These are phyloP conservation scores for Melanomma pulvis-pyrius DNA, from an alignment of 495 filamentous ascomycete species.

Conservation along the genomic window DNA sequence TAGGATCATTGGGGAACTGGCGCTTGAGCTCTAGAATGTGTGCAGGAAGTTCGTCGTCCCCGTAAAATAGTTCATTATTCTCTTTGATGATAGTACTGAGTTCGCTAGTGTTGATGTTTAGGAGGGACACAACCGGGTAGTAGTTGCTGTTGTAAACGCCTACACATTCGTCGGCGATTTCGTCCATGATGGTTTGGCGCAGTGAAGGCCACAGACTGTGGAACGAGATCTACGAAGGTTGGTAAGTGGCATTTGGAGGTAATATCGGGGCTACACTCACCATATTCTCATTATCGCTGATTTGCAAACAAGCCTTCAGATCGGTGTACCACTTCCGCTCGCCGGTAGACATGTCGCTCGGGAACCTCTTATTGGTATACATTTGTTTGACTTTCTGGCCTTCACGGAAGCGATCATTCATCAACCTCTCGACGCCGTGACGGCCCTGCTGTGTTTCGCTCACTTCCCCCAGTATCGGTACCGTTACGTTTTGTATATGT, in stretches of 20 bases:
- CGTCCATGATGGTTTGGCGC: conserved; percentile 9
- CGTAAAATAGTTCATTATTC: neutral
- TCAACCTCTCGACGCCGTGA: neutral
- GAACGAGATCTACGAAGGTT: neutral
- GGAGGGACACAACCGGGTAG: neutral
- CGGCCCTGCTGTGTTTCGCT: neutral
- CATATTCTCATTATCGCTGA: neutral
- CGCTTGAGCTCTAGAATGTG: conserved; percentile 1
- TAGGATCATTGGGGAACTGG: conserved; percentile 4
- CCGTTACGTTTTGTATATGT: no score
- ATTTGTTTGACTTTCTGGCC: neutral
- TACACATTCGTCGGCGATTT: neutral
- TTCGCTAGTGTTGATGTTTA: neutral
- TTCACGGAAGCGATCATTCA: neutral
- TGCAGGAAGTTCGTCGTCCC: neutral
- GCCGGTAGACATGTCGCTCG: neutral
- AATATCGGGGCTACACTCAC: neutral
- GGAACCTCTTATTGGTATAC: conserved; percentile 1
- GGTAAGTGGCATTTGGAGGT: neutral
- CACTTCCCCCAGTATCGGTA: neutral
- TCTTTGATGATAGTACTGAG: neutral
- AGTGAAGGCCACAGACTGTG: neutral
- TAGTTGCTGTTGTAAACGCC: neutral
- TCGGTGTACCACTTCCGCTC: neutral
- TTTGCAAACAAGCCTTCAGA: neutral